Conservation (phyloP, 1,139 yeast species). For the Eremothecium sinecaudum region DNA sequence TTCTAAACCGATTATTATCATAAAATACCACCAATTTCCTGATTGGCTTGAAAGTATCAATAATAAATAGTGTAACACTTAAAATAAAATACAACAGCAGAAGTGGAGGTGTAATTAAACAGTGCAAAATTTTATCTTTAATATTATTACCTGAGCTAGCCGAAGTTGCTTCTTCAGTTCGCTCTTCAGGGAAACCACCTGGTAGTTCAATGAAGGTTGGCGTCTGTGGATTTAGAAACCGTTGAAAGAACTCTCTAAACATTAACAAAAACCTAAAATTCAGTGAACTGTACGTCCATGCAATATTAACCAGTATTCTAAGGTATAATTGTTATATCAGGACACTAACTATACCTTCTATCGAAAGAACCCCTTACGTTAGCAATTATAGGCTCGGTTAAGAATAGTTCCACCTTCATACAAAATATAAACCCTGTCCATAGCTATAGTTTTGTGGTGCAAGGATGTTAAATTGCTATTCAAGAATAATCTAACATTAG, state of each 20-base stretch:
- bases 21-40: conserved; percentile 20
- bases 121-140: not conserved
- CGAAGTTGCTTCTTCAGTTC: conserved; percentile 1
- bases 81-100: conserved; percentile 17
- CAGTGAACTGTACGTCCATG: no score
- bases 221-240: conserved; percentile 9
- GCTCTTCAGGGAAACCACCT: conserved; percentile 12
- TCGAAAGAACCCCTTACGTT: no score
- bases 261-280: no score
- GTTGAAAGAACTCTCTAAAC: conserved; percentile 14
- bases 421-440: no score
- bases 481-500: no score
- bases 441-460: no score
- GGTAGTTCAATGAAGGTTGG: conserved; percentile 14
- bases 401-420: no score
- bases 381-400: no score
- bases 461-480: no score
- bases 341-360: no score
- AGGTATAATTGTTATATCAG: no score
- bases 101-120: conserved; percentile 16
- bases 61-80: conserved; percentile 10
- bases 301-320: no score
- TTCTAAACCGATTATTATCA: conserved; percentile 13
- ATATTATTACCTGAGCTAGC: not conserved
- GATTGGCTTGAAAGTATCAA: conserved; percentile 19